phyloP scores from a whole-genome alignment of 116 monocot species.

The Phalaenopsis hybrid region DNA sequence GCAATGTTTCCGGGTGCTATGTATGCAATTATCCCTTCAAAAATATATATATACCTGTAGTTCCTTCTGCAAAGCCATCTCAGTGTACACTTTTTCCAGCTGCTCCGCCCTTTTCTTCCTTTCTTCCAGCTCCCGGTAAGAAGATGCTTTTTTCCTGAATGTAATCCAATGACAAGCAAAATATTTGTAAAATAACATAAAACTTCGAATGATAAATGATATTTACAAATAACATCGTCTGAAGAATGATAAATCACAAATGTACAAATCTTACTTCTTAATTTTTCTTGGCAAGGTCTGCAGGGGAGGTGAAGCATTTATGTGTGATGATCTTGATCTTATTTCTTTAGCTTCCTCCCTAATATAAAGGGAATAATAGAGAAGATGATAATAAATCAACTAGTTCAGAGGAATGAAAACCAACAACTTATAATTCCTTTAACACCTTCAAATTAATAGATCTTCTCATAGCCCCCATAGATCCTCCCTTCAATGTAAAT shows the following conservation, averaged over 20 bases:
- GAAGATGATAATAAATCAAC: too few species aligned
- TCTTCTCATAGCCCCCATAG: too few species aligned
- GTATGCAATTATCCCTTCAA: background rate
- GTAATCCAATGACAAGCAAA: background rate
- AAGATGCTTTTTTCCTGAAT: slow-evolving; percentile 66
- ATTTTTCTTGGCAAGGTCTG: slow-evolving; percentile 39
- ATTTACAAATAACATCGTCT: background rate
- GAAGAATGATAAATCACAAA: background rate
- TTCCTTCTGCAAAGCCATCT: slow-evolving; percentile 86
- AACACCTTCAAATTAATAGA: too few species aligned
- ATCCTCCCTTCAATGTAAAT: too few species aligned
- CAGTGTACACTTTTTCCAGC: slow-evolving; percentile 65
- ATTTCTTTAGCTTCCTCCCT: slow-evolving; percentile 90
- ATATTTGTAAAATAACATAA: background rate
- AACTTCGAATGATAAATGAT: background rate
- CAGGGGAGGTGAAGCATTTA: slow-evolving; percentile 13
- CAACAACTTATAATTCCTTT: too few species aligned
- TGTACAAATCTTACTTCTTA: slow-evolving; percentile 43
- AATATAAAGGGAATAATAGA: background rate
- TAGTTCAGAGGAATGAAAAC: too few species aligned
- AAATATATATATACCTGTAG: slow-evolving; percentile 38
- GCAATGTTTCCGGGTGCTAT: too few species aligned
- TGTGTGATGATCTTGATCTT: slow-evolving; percentile 20
- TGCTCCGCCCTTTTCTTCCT: slow-evolving; percentile 53
- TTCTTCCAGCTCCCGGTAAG: slow-evolving; percentile 72